Percentiles rank a stretch among this genome's conserved stretches.
These are phyloP conservation scores for Pyrenula massariospora DNA, from an alignment of 495 filamentous ascomycete genomes.

Conservation along the genomic window DNA sequence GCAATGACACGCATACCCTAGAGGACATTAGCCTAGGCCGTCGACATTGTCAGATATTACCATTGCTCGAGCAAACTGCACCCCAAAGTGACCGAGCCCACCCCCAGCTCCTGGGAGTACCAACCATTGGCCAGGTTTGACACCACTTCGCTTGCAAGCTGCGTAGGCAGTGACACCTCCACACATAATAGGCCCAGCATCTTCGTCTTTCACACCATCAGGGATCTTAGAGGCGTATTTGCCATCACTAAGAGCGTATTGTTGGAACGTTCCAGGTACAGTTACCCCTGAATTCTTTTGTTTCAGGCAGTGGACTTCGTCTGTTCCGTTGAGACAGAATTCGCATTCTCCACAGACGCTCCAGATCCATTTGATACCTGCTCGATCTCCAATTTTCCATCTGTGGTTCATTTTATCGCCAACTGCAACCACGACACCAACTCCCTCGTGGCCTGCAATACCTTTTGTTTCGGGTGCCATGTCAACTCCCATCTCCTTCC, in stretches of 20 bases:
- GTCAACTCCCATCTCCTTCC: neutral
- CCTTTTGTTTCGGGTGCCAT: neutral
- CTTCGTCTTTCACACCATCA: constrained; percentile 12
- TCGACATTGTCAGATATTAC: constrained; percentile 3
- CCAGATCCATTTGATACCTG: constrained; percentile 28
- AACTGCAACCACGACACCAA: constrained; percentile 16
- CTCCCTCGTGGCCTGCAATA: constrained; percentile 27
- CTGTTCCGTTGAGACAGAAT: constrained; percentile 15
- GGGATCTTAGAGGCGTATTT: constrained; percentile 18
- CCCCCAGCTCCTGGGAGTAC: constrained; percentile 24
- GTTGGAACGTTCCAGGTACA: constrained; percentile 26
- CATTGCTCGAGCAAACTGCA: constrained; percentile 19
- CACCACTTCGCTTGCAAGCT: constrained; percentile 9
- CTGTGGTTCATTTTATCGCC: constrained; percentile 10
- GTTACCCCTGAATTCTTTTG: constrained; percentile 23
- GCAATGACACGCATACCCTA: constrained; percentile 17
- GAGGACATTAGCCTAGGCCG: neutral
- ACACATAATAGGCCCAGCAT: constrained; percentile 23
- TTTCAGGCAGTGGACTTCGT: constrained; percentile 16
- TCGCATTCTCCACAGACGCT: constrained; percentile 25
- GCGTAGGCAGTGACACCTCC: constrained; percentile 19
- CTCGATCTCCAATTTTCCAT: constrained; percentile 15
- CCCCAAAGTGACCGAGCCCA: constrained; percentile 24
- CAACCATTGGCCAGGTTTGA: constrained; percentile 18
- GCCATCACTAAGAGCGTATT: constrained; percentile 21